Evolutionary conservation across 495 filamentous ascomycete species (phyloP).

Genomic region (Xylaria acuta): DNA sequence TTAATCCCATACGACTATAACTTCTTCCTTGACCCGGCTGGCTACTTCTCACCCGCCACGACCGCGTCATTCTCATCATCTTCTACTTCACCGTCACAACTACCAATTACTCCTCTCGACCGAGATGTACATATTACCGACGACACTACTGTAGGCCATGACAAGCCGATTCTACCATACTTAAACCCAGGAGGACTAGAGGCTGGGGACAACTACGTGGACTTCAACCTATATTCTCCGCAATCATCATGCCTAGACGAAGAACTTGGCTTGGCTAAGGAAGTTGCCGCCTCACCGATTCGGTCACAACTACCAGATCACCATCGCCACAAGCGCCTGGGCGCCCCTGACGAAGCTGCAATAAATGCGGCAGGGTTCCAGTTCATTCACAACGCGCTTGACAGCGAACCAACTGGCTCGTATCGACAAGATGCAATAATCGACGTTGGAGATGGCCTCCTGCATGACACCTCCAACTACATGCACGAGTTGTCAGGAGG

Average conservation of each 20-base stretch:
- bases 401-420: background rate
- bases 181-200: slow-evolving; percentile 45
- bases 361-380: background rate
- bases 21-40: slow-evolving; percentile 45
- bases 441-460: background rate
- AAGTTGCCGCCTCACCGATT: slow-evolving; percentile 32
- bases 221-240: slow-evolving; percentile 60
- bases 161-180: slow-evolving; percentile 47
- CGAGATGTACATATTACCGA: slow-evolving; percentile 24
- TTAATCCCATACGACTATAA: slow-evolving; percentile 42
- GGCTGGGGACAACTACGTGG: slow-evolving; percentile 52
- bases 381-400: background rate
- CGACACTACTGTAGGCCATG: slow-evolving; percentile 26
- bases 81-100: slow-evolving; percentile 44
- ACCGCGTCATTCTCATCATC: slow-evolving; percentile 42
- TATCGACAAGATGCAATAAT: background rate
- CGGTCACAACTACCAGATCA: slow-evolving; percentile 23
- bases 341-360: background rate
- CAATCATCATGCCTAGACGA: slow-evolving; percentile 51
- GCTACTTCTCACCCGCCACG: slow-evolving; percentile 46
- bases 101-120: slow-evolving; percentile 37
- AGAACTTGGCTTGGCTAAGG: slow-evolving; percentile 39
- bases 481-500: background rate
- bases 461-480: background rate
- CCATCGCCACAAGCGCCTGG: background rate